Percentiles rank a stretch among this genome's conserved stretches.
These are phyloP conservation scores for Novymonas esmeraldas DNA, from an alignment of 208 protist genomes.

Conservation along the genomic window DNA sequence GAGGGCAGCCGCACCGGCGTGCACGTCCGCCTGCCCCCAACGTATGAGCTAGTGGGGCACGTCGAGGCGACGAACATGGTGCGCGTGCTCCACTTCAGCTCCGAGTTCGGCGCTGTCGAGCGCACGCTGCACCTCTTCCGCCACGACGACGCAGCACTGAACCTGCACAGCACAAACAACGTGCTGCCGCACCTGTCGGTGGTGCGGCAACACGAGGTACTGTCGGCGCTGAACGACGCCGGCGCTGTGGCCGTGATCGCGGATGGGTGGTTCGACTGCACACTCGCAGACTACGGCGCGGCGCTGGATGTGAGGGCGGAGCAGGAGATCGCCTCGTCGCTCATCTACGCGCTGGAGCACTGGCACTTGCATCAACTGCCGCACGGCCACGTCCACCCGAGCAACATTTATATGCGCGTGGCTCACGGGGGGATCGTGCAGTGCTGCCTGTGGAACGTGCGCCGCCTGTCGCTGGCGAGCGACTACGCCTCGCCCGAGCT, in stretches of 20 bases:
- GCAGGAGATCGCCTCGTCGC: slow-evolving; percentile 55
- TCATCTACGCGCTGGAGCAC: slow-evolving; percentile 83
- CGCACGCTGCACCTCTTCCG: slow-evolving; percentile 71
- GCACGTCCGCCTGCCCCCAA: slow-evolving; percentile 51
- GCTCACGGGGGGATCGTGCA: slow-evolving; percentile 39
- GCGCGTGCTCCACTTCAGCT: slow-evolving; percentile 58
- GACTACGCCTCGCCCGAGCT: slow-evolving; percentile 58
- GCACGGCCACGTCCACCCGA: slow-evolving; percentile 71
- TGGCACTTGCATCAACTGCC: slow-evolving; percentile 79
- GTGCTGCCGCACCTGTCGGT: slow-evolving; percentile 64
- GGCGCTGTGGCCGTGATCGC: slow-evolving; percentile 55
- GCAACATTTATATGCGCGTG: slow-evolving; percentile 78
- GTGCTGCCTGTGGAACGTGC: slow-evolving; percentile 69
- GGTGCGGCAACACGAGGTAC: slow-evolving; percentile 64
- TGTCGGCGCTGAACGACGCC: slow-evolving; percentile 39
- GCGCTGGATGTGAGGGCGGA: slow-evolving; percentile 19
- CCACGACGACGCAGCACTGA: slow-evolving; percentile 33
- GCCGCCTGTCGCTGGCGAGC: slow-evolving; percentile 40
- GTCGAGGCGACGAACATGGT: slow-evolving; percentile 54
- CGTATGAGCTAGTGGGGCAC: slow-evolving; percentile 72
- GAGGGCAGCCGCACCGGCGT: slow-evolving; percentile 11
- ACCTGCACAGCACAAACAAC: slow-evolving; percentile 37
- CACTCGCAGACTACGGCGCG: slow-evolving; percentile 36
- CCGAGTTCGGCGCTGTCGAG: slow-evolving; percentile 43
- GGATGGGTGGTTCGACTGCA: slow-evolving; percentile 82